These are phyloP conservation scores for Fagopyrum tataricum DNA, from an alignment of 148 eudicot genomes.

Conservation along the genomic window DNA sequence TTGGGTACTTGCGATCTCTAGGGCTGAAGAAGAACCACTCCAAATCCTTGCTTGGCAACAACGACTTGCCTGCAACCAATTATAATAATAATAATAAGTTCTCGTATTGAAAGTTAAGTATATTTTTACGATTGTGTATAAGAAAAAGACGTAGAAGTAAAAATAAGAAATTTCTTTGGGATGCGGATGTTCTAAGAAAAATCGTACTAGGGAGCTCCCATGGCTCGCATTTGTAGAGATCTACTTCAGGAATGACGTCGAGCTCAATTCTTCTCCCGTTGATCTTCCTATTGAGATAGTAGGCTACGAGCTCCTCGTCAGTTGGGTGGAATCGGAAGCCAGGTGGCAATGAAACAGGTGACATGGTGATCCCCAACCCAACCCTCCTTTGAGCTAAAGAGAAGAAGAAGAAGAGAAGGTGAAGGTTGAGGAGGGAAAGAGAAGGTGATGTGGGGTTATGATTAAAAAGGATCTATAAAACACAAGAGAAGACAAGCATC, in stretches of 20 bases:
- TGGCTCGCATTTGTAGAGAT: constrained; percentile 44
- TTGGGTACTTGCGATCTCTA: constrained; percentile 60
- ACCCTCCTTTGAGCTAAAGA: background rate
- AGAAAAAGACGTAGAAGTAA: too few relatives aligned
- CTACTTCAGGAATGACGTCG: constrained; percentile 46
- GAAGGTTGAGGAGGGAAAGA: background rate
- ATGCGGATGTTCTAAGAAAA: too few relatives aligned
- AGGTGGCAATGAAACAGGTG: constrained; percentile 39
- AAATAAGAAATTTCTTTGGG: too few relatives aligned
- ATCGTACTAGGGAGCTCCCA: constrained; percentile 39
- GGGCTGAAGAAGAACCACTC: constrained; percentile 71
- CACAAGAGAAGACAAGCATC: constrained; percentile 10
- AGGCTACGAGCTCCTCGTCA: constrained; percentile 46
- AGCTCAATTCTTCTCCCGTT: constrained; percentile 41
- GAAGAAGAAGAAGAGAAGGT: background rate
- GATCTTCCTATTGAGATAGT: constrained; percentile 43
- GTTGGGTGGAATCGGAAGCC: constrained; percentile 47
- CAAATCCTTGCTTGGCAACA: constrained; percentile 57
- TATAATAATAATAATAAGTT: too few relatives aligned
- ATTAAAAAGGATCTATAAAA: constrained; percentile 4
- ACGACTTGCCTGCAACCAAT: constrained; percentile 38
- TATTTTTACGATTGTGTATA: too few relatives aligned
- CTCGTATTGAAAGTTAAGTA: too few relatives aligned
- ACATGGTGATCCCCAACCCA: constrained; percentile 25
- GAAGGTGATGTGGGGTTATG: constrained; percentile 12